These are phyloP conservation scores for Acrasis kona DNA, from an alignment of 78 protist species.

Conservation along the genomic window DNA sequence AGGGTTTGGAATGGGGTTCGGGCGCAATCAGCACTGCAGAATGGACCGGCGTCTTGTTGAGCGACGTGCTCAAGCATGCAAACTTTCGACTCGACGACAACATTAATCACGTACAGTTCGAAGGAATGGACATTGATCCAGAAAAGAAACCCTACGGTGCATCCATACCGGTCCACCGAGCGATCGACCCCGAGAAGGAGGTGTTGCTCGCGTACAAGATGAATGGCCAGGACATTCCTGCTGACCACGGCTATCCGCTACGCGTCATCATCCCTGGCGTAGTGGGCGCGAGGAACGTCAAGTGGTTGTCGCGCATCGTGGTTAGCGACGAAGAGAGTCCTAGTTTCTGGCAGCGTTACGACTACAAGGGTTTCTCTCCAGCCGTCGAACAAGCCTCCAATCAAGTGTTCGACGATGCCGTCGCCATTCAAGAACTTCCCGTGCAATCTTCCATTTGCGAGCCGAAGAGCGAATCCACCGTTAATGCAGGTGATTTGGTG, in stretches of 20 bases:
- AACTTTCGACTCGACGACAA: background rate
- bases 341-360: conserved; percentile 65
- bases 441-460: conserved; percentile 46
- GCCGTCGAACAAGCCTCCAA: conserved; percentile 23
- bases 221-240: conserved; percentile 69
- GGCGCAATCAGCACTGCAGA: conserved; percentile 45
- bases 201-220: conserved; percentile 82
- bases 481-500: background rate
- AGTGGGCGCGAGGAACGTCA: conserved; percentile 77
- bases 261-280: conserved; percentile 86
- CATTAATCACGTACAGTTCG: conserved; percentile 28
- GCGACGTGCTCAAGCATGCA: conserved; percentile 6
- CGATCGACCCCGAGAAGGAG: conserved; percentile 41
- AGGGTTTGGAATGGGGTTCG: conserved; percentile 46
- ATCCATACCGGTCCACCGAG: conserved; percentile 48
- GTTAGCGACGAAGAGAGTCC: conserved; percentile 31
- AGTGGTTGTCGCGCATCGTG: conserved; percentile 61
- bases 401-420: background rate
- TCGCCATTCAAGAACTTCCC: conserved; percentile 61
- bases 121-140: conserved; percentile 23
- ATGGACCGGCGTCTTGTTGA: conserved; percentile 48
- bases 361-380: conserved; percentile 54
- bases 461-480: conserved; percentile 20
- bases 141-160: conserved; percentile 25
- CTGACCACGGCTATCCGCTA: conserved; percentile 80